Evolutionary conservation across 495 filamentous ascomycete species (phyloP).

Genomic region (Bryoglossum gracile): DNA sequence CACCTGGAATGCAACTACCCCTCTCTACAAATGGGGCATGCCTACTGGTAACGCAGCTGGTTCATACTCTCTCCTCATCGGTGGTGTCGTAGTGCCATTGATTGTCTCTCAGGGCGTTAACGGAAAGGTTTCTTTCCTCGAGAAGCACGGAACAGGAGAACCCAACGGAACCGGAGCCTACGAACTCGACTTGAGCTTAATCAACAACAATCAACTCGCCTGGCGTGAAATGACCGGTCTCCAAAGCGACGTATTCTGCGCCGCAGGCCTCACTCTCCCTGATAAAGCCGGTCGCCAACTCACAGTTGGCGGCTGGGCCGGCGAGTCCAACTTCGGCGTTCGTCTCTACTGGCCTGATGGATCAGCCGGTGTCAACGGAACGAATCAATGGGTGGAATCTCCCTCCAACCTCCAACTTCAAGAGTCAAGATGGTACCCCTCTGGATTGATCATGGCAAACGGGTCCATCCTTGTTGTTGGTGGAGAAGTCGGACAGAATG

Average conservation of each 20-base stretch:
- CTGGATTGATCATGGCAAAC: conserved; percentile 57
- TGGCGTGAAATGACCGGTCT: conserved; percentile 54
- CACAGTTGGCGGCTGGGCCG: conserved; percentile 58
- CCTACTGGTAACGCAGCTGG: conserved; percentile 45
- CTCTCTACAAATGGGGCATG: conserved; percentile 26
- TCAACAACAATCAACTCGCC: conserved; percentile 29
- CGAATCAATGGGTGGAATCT: conserved; percentile 61
- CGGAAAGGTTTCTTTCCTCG: conserved; percentile 56
- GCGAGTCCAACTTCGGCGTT: conserved; percentile 53
- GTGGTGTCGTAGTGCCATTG: conserved; percentile 52
- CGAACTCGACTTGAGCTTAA: conserved; percentile 46
- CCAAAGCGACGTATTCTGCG: conserved; percentile 62
- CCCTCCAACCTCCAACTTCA: conserved; percentile 47
- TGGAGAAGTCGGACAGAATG: conserved; percentile 55
- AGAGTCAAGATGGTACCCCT: conserved; percentile 57
- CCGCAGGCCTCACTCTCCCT: conserved; percentile 51
- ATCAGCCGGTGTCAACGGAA: conserved; percentile 42
- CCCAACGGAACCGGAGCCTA: conserved; percentile 57
- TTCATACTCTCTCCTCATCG: conserved; percentile 45
- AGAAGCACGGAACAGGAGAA: conserved; percentile 52
- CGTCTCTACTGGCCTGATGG: conserved; percentile 57
- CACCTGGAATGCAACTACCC: conserved; percentile 21
- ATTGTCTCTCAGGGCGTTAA: conserved; percentile 52
- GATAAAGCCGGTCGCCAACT: conserved; percentile 58
- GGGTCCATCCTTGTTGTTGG: conserved; percentile 59